phyloP scores from a whole-genome alignment of 805 yeast genomes.

The Yamadazyma kitorensis region DNA sequence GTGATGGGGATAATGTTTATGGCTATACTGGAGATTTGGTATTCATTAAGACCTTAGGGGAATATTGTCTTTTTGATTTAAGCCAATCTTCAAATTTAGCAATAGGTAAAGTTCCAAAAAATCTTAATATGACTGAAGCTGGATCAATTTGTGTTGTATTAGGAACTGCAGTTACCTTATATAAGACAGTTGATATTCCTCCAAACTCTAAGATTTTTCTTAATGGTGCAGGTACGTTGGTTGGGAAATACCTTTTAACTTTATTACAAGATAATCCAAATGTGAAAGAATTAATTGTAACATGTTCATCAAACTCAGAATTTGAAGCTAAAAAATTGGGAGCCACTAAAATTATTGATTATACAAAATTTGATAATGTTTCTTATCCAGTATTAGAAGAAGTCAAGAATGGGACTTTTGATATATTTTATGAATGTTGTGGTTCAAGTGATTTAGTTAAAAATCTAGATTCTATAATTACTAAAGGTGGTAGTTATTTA shows the following conservation, averaged over 20 bases:
- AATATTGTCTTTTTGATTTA: constrained; percentile 40
- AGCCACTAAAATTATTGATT: constrained; percentile 57
- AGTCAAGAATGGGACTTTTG: background rate
- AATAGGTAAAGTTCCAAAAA: constrained; percentile 37
- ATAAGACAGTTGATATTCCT: constrained; percentile 32
- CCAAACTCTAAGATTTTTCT: constrained; percentile 50
- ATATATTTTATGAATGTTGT: background rate
- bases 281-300: constrained; percentile 52
- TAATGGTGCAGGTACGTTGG: constrained; percentile 73
- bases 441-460: constrained; percentile 1
- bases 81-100: constrained; percentile 21
- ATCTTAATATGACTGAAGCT: constrained; percentile 51
- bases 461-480: no score
- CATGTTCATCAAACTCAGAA: constrained; percentile 50
- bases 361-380: no score
- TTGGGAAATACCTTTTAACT: constrained; percentile 57
- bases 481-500: constrained; percentile 51
- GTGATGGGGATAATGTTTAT: constrained; percentile 27
- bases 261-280: constrained; percentile 43
- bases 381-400: constrained; percentile 1
- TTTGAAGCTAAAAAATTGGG: constrained; percentile 48
- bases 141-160: constrained; percentile 64
- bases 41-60: constrained; percentile 42
- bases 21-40: constrained; percentile 19
- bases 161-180: constrained; percentile 55